Evolutionary conservation across 2,329 filamentous ascomycete genomes (phyloP), one percentile per base, ranked within the genome.

Genomic region (Diaporthe amygdali): DNA sequence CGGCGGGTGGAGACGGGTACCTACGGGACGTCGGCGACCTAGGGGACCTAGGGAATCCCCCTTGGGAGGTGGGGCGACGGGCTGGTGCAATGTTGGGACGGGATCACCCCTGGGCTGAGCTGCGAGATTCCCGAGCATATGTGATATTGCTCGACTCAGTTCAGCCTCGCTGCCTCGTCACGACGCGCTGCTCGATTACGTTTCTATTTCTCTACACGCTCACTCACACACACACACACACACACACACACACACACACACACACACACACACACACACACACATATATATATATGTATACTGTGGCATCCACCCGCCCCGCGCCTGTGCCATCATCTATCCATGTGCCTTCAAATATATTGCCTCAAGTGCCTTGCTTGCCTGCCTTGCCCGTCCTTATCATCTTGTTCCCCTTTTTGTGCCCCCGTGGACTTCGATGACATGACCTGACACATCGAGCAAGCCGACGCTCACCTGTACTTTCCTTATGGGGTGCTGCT

Each of bases 1-100:
- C 32, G 1, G 22, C 39, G 56, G 56, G 56, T 63, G 56, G 56
- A 63, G 56, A 32, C 56, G 56, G 56, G 56, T 63, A 63, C 56
- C 56, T 63, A 39, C 41, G 56, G 56, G 37, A 61, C 37, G n/a
- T n/a, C n/a, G n/a, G n/a, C n/a, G n/a, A n/a, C n/a, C n/a, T n/a
- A n/a, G n/a, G n/a, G n/a, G n/a, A n/a, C n/a, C n/a, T n/a, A n/a
- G n/a, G n/a, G n/a, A n/a, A n/a, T n/a, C n/a, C n/a, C n/a, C n/a
- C 25, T 44, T 22, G 30, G 32, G 17, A 51, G 47, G 25, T 30
- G 47, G 47, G 22, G 47, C 47, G 47, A 25, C 8, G 6, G 25
- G 47, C 7, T 14, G 47, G 30, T 51, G 47, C 32, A 34, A 39
- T n/a, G 52, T 22, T 32, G 39, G 32, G n/a, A 7, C n/a, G 32